A percentile compares a stretch with the other conserved stretches of the same genome.
phyloP scores from a whole-genome alignment of 2,329 filamentous ascomycete genomes.

The Thielaviopsis ethacetica region DNA sequence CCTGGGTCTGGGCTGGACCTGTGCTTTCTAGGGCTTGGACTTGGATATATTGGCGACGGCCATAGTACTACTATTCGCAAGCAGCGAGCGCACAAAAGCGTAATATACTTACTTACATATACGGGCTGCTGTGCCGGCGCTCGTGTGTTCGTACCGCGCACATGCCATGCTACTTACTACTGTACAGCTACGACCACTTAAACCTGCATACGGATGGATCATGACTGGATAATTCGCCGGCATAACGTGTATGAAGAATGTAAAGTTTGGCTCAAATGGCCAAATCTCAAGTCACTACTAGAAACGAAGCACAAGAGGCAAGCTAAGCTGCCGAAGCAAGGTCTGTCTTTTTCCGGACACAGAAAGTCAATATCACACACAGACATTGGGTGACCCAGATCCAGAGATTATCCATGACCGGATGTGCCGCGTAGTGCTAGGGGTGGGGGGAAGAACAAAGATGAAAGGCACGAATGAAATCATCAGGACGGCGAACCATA shows the following conservation, averaged over 20 bases:
- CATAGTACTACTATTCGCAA: background rate
- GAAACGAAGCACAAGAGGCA: background rate
- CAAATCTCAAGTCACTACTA: background rate
- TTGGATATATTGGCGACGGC: background rate
- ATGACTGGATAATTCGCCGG: background rate
- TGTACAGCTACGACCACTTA: background rate
- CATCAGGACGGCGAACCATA: background rate
- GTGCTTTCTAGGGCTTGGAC: background rate
- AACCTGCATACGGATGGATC: background rate
- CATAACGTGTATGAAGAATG: no score
- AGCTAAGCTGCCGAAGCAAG: background rate
- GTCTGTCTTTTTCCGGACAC: background rate
- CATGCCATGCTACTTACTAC: background rate
- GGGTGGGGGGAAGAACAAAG: background rate
- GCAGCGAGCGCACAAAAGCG: background rate
- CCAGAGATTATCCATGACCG: background rate
- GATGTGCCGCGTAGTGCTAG: background rate
- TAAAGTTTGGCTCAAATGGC: no score
- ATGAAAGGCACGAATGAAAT: background rate
- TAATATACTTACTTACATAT: no score
- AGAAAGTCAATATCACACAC: background rate
- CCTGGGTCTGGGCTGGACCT: background rate
- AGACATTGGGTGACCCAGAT: background rate
- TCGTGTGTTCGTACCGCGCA: background rate
- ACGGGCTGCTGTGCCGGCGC: background rate